A percentile compares a stretch with the other conserved stretches of the same genome.
Conservation (phyloP, 768 basidiomycete species). For the Nidula microcarpa region DNA sequence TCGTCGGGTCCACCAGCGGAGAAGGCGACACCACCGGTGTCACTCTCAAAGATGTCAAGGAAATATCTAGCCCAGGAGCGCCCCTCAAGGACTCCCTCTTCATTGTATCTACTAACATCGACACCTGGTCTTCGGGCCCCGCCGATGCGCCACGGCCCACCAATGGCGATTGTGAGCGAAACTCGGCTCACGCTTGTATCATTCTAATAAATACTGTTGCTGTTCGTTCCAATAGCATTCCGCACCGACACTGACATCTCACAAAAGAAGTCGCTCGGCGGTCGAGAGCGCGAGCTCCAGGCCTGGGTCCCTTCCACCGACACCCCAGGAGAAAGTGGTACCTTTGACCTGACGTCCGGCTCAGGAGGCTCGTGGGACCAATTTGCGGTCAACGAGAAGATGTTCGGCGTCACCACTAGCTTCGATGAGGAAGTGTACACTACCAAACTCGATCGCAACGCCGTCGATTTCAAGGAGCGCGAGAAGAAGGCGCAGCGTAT, state of each 20-base stretch:
- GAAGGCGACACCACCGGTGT: slow-evolving; percentile 74
- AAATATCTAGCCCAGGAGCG: slow-evolving; percentile 60
- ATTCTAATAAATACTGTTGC: slow-evolving; percentile 9
- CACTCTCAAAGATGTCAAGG: slow-evolving; percentile 75
- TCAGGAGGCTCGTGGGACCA: slow-evolving; percentile 74
- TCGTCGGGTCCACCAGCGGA: slow-evolving; percentile 51
- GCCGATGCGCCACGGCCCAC: slow-evolving; percentile 63
- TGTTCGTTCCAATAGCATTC: slow-evolving; percentile 62
- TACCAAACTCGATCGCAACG: slow-evolving; percentile 83
- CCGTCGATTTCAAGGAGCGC: slow-evolving; percentile 82
- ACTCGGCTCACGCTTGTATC: neutral
- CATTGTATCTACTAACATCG: slow-evolving; percentile 71
- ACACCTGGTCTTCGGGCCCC: slow-evolving; percentile 69
- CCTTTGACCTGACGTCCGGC: slow-evolving; percentile 58
- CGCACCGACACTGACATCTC: slow-evolving; percentile 81
- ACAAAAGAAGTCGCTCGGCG: slow-evolving; percentile 39
- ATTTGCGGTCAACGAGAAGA: slow-evolving; percentile 87
- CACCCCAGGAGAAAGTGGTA: slow-evolving; percentile 56
- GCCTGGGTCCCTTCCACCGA: slow-evolving; percentile 63
- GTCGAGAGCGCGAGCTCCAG: slow-evolving; percentile 75
- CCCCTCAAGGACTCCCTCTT: slow-evolving; percentile 71
- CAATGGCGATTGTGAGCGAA: slow-evolving; percentile 67
- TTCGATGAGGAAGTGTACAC: slow-evolving; percentile 96
- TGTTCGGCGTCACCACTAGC: slow-evolving; percentile 87
- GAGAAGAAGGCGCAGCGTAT: slow-evolving; percentile 85